Base-by-base conservation (phyloP, 1,139 yeast species). In the Hyphopichia buzzinii region DNA sequence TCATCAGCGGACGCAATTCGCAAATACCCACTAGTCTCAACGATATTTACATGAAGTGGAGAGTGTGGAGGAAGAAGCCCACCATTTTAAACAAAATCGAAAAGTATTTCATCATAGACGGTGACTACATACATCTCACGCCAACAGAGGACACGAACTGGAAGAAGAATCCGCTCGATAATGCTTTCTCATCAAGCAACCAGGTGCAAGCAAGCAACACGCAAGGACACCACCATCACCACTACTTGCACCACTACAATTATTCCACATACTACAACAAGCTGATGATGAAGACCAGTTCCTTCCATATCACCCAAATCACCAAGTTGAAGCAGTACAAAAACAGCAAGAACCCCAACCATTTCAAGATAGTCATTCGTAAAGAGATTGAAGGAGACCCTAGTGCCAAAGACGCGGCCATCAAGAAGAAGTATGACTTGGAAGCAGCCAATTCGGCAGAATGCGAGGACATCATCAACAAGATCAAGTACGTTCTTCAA, bases 11-110 rank as follows among this genome's bases (percentile, higher is more conserved):
- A 8, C 56, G 57, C 30, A 59, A 50, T 34, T 59, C 63, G 0
- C 64, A 50, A 34, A 48, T 68, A 3, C 73, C 74, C 1, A 51
- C 64, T 3, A 61, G 62, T 35, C 52, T 67, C 29, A 70, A 67
- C 40, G 57, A 73, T 3, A 58, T 68, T 7, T 72, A 69, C 44
- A 68, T 62, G 50, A 73, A 76, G 37, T 77, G 90, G 78, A 83
- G 79, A 29, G 95, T 92, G 1, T 87, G 89, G 86, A 74, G 97
- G 48, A 78, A 94, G 41, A 92, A 89, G 52, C 80, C 90, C 69
- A 82, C 95, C 0, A 83, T 92, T 49, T 78, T 85, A 43, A 80
- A 81, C 39, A 76, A 89, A 36, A 87, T 88, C 42, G 96, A 90
- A 47, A 79, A 94, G 47, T 78, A 89, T 1, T 66, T 92, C 33